phyloP scores from a whole-genome alignment of 176 grass and related monocot species.

The Hsuehochloa calcarea region DNA sequence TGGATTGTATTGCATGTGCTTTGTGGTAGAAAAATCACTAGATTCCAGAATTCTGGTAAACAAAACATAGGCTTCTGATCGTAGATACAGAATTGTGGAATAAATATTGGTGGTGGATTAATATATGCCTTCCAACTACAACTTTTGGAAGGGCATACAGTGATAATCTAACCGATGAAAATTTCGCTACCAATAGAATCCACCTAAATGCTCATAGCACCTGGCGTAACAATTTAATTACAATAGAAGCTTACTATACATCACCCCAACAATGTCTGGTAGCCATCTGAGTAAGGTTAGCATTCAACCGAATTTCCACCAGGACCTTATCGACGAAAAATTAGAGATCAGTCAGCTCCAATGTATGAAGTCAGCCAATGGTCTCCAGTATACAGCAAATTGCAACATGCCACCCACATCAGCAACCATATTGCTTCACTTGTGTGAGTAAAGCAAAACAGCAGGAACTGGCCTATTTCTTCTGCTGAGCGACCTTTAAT shows the following conservation, averaged over 20 bases:
- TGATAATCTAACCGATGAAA: neutral
- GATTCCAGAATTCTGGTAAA: neutral
- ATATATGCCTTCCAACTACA: conserved; percentile 17
- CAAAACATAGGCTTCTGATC: neutral
- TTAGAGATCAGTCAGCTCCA: neutral
- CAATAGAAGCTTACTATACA: conserved; percentile 33
- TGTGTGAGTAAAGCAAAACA: neutral
- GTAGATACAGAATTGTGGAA: neutral
- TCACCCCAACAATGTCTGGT: conserved; percentile 7
- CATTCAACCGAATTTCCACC: neutral
- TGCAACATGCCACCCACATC: conserved; percentile 1
- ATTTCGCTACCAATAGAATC: neutral
- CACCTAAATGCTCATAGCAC: neutral
- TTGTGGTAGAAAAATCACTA: neutral
- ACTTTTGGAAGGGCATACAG: conserved; percentile 13
- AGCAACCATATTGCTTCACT: neutral
- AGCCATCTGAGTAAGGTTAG: conserved; percentile 11
- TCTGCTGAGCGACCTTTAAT: neutral
- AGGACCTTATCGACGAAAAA: neutral
- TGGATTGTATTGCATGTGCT: conserved; percentile 27
- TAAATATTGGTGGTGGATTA: neutral
- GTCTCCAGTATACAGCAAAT: neutral
- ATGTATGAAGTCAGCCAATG: neutral
- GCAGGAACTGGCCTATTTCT: neutral
- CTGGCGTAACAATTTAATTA: conserved; percentile 27